These are phyloP conservation scores for Abortiporus biennis DNA, from an alignment of 1,284 basidiomycete species.

Conservation along the genomic window DNA sequence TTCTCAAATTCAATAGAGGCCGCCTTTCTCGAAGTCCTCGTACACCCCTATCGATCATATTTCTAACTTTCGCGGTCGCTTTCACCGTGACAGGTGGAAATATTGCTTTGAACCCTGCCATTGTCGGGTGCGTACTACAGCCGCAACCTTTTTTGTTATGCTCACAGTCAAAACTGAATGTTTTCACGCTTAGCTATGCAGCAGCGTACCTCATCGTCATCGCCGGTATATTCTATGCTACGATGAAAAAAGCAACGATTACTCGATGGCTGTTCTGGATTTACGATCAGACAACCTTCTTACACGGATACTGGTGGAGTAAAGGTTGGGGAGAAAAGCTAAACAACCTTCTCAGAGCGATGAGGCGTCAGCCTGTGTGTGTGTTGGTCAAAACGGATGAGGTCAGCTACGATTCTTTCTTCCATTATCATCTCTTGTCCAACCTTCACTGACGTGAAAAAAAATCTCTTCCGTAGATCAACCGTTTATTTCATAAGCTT, in stretches of 20 bases:
- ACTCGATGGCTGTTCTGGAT: conserved; percentile 52
- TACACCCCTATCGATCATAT: conserved; percentile 33
- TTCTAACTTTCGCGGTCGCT: conserved; percentile 38
- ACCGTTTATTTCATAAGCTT: conserved; percentile 55
- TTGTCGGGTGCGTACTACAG: conserved; percentile 38
- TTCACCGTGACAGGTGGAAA: conserved; percentile 53
- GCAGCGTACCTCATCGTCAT: conserved; percentile 51
- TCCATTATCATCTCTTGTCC: background rate
- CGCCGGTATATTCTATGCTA: conserved; percentile 37
- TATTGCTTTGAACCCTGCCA: conserved; percentile 46
- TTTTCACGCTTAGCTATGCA: conserved; percentile 48
- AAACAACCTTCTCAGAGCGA: conserved; percentile 35
- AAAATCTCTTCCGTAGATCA: conserved; percentile 38
- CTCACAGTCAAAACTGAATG: conserved; percentile 4
- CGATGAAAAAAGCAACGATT: conserved; percentile 46
- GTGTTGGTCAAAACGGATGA: conserved; percentile 58
- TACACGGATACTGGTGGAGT: conserved; percentile 32
- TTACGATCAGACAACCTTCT: conserved; percentile 50
- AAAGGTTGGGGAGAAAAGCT: conserved; percentile 36
- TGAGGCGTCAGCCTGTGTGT: conserved; percentile 50
- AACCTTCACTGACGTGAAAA: background rate
- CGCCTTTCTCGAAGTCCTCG: conserved; percentile 40
- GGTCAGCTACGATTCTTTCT: conserved; percentile 26
- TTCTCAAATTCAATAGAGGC: conserved; percentile 61
- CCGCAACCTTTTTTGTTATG: conserved; percentile 1